A percentile compares a stretch with the other conserved stretches of the same genome.
Conservation (phyloP, 352 stramenopile species). For the Pythium rishiriense region DNA sequence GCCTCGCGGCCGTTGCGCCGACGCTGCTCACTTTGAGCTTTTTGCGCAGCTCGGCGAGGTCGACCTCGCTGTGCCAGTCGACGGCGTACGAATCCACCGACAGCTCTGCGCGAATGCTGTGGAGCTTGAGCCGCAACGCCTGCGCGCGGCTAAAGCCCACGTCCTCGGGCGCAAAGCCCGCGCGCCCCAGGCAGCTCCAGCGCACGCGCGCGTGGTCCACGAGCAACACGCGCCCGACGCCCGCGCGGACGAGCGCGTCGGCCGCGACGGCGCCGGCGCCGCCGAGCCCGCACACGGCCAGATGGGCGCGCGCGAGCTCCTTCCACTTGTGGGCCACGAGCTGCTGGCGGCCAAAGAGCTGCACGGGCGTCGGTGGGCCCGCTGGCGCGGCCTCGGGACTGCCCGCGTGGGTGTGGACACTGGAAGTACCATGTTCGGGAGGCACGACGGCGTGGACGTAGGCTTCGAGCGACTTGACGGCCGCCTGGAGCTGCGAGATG, state of each 20-base stretch:
- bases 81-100: slow-evolving; percentile 33
- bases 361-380: slow-evolving; percentile 16
- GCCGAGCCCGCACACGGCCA: slow-evolving; percentile 37
- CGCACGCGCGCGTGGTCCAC: slow-evolving; percentile 34
- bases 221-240: slow-evolving; percentile 38
- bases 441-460: slow-evolving; percentile 35
- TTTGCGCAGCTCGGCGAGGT: slow-evolving; percentile 40
- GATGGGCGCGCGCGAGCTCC: slow-evolving; percentile 26
- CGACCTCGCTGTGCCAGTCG: slow-evolving; percentile 32
- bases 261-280: slow-evolving; percentile 30
- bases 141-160: slow-evolving; percentile 38
- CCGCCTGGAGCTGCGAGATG: slow-evolving; percentile 41
- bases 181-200: slow-evolving; percentile 31
- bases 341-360: slow-evolving; percentile 34
- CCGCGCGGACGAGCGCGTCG: slow-evolving; percentile 36
- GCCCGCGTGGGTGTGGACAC: neutral
- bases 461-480: slow-evolving; percentile 37
- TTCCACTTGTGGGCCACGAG: slow-evolving; percentile 30
- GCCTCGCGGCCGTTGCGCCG: neutral
- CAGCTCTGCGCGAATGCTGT: slow-evolving; percentile 25
- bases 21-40: slow-evolving; percentile 37
- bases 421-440: neutral
- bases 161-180: slow-evolving; percentile 33
- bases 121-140: slow-evolving; percentile 37
- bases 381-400: neutral